Base-by-base conservation (phyloP, 805 yeast species). In the Maudiozyma barnettii region DNA sequence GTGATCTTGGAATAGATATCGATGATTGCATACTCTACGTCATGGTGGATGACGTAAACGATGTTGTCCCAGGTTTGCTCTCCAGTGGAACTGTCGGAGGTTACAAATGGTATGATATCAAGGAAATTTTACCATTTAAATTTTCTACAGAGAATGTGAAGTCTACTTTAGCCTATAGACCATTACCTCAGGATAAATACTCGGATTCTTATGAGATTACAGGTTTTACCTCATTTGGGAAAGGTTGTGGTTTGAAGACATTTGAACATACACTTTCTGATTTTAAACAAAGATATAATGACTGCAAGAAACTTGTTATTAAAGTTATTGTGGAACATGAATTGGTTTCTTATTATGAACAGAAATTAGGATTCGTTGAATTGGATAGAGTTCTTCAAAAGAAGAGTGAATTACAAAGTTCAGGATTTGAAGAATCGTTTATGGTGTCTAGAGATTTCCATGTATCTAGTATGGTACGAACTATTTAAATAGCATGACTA, bases 281-380 rank as follows among this genome's bases (percentile, higher is more conserved):
- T 65, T 56, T 56, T 8, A 39, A 51, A 0, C 57, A 51, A 14
- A 26, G 22, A n/a, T 16, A 2, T n/a, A 19, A 18, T 2, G 9
- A 41, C 6, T 39, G 43, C 33, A 16, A 22, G 3, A 44, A 20
- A 13, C 44, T 72, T 19, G 52, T 64, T 49, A 74, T 75, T 1
- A 67, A 66, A 29, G 77, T 72, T 22, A 71, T 79, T 21, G 64
- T 64, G 14, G 78, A 76, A 48, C 84, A 79, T 59, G 54, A 69
- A 5, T 59, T 79, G 41, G 73, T 66, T 2, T 64, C 59, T 1
- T 78, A 71, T 58, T 79, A 79, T 52, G 56, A 59, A 6, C 49
- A 56, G 2, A 62, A 63, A 22, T 68, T 74, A 46, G 72, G 73
- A 0, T 79, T 74, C 49, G 41, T 14, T 1, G 56, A 53, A 29